Evolutionary conservation across 331 rosid species (phyloP), one percentile per base, ranked within the genome.

Genomic region (Stylosanthes scabra): DNA sequence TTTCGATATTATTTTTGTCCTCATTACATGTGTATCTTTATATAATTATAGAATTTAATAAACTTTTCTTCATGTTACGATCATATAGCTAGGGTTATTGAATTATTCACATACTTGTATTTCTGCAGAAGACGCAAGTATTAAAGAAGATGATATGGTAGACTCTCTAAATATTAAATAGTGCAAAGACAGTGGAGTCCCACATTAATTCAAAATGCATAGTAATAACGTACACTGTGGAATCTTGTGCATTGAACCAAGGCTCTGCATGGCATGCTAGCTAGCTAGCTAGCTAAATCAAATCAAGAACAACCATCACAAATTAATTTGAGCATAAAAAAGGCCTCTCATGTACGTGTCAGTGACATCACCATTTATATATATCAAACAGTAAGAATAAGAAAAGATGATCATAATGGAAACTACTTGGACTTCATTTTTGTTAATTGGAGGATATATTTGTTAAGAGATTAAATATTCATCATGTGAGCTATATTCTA

Each of bases 1-100:
- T 54, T 52, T 20, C 28, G 63, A 0, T 61, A 63, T 14, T 11
- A 0, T 13, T 68, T 63, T 82, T 63, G 56, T 58, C n/a, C 59
- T 12, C 2, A 49, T 49, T 11, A 12, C 15, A 49, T 13, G 6
- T 49, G n/a, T 49, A 31, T 31, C 5, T 31, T 31, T 31, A 31
- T 31, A 20, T 20, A 20, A n/a, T n/a, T n/a, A n/a, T n/a, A n/a
- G n/a, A n/a, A n/a, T n/a, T n/a, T n/a, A n/a, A 20, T 20, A 10
- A 46, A 11, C 51, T 46, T 46, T 46, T n/a, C 56, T 3, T 50
- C 5, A 47, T 8, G 10, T 9, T 44, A 44, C 10, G 2, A 6
- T 44, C 49, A 44, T 11, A 20, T 20, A 20, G 25, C 25, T 20
- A 44, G 9, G 13, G 49, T 9, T 44, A 44, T 44, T 11, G 51